Evolutionary conservation across 176 grass and related monocot species (phyloP), one percentile per base, ranked within the genome.

Genomic region (Carex cristatella): DNA sequence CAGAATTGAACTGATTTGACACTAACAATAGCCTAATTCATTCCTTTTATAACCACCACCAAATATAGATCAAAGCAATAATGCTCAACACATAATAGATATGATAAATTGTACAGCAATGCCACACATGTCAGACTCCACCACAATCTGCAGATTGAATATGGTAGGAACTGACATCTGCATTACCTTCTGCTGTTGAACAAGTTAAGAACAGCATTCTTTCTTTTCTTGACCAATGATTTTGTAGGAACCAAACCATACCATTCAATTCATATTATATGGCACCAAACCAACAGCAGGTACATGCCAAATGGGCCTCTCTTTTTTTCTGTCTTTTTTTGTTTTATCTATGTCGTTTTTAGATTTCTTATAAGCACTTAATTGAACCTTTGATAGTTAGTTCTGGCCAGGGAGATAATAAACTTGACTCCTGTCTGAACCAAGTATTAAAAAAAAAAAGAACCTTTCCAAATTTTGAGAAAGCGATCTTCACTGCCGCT

Each of bases 391-490:
- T 4, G 27, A 55, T 11, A 54, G n/a, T 54, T 15, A 3, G 27
- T 78, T 78, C 12, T 56, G 73, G 49, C 18, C 27, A 55, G 75
- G 19, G 63, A 80, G 37, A 88, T 84, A 55, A 68, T 54, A 65
- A 3, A 2, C 14, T 56, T 83, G 9, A 69, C 72, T 56, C 84
- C 81, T 78, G 10, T 57, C 33, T 78, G 2, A 56, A 76, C 4
- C 0, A 78, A 78, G 27, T 51, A 74, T 51, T 46, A 10, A 51
- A 40, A 91, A 67, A 90, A 86, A 51, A 62, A 67, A 61, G 56
- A 62, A 98, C 96, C 96, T 95, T 90, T 95, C 96, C 96, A 99
- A 89, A 99, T 89, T 83, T 99, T 99, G 4, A 94, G 84, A 63
- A 89, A 92, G 18, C 87, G 84, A 79, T 99, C 96, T 88, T 99